Evolutionary conservation across 352 stramenopile species (phyloP).

Genomic region (Peronospora belbahrii): DNA sequence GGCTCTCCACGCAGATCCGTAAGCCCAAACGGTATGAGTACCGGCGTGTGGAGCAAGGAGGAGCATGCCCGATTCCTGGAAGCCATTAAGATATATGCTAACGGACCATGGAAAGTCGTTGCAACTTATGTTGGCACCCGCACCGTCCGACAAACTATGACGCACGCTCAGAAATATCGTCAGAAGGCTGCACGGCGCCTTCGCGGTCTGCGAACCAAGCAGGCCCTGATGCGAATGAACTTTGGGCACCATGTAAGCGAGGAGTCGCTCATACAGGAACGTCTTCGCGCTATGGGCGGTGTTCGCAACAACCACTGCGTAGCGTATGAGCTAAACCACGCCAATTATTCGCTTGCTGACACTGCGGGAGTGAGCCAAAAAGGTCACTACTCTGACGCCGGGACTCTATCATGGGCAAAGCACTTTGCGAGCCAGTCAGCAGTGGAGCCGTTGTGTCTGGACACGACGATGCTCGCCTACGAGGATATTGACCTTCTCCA

Average conservation of each 20-base stretch:
- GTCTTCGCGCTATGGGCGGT: constrained; percentile 31
- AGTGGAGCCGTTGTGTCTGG: constrained; percentile 5
- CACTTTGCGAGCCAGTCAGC: constrained; percentile 4
- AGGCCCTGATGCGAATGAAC: constrained; percentile 69
- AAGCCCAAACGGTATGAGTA: constrained; percentile 19
- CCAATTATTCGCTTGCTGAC: neutral
- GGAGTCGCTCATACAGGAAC: constrained; percentile 56
- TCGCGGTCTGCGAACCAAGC: constrained; percentile 55
- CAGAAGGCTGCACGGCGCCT: constrained; percentile 52
- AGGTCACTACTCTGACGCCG: neutral
- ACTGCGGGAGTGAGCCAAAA: neutral
- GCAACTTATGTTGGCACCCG: constrained; percentile 57
- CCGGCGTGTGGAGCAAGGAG: constrained; percentile 50
- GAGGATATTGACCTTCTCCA: constrained; percentile 20
- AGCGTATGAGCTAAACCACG: constrained; percentile 4
- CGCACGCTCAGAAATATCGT: constrained; percentile 66
- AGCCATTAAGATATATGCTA: constrained; percentile 63
- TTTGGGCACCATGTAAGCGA: constrained; percentile 54
- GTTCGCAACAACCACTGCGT: constrained; percentile 1
- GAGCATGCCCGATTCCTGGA: constrained; percentile 68
- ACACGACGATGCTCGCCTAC: constrained; percentile 5
- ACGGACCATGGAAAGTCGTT: constrained; percentile 61
- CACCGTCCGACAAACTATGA: constrained; percentile 70
- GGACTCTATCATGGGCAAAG: neutral
- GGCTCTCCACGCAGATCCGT: constrained; percentile 7